These are phyloP conservation scores for Calamus simplicifolius DNA, from an alignment of 176 grass and related monocot species.

Conservation along the genomic window DNA sequence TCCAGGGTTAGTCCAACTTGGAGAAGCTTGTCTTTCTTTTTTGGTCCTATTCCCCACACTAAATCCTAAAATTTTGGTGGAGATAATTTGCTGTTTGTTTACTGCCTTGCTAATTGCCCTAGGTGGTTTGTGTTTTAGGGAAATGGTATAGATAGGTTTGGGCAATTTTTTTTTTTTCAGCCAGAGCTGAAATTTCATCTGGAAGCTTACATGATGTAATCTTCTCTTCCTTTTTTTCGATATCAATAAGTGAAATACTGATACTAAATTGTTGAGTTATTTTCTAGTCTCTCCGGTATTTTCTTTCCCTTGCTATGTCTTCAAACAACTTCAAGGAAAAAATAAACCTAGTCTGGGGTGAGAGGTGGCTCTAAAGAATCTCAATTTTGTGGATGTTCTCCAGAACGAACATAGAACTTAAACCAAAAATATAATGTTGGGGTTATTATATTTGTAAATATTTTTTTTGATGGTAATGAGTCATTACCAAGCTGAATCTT, in stretches of 20 bases:
- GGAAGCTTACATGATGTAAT: slow-evolving; percentile 14
- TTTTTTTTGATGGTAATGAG: too few species aligned
- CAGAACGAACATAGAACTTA: too few species aligned
- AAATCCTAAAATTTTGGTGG: slow-evolving; percentile 1
- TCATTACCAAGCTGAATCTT: too few species aligned
- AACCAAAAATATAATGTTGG: too few species aligned
- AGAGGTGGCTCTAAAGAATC: too few species aligned
- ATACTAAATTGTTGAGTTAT: too few species aligned
- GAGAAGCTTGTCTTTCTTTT: slow-evolving; percentile 8
- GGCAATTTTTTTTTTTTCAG: slow-evolving; percentile 20
- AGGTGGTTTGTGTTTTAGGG: neutral
- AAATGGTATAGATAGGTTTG: neutral
- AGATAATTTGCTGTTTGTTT: slow-evolving; percentile 6
- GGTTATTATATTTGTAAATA: too few species aligned
- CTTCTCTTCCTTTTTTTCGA: neutral
- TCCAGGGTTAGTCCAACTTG: slow-evolving; percentile 1
- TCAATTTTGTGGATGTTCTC: too few species aligned
- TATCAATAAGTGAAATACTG: neutral
- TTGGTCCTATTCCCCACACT: neutral
- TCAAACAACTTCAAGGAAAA: too few species aligned
- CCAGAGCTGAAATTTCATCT: slow-evolving; percentile 16
- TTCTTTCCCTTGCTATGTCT: too few species aligned
- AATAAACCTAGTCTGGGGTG: too few species aligned
- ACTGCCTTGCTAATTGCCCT: slow-evolving; percentile 3
- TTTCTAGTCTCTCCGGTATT: too few species aligned